phyloP scores from a whole-genome alignment of 345 rosid species.

The Citrus sp. region DNA sequence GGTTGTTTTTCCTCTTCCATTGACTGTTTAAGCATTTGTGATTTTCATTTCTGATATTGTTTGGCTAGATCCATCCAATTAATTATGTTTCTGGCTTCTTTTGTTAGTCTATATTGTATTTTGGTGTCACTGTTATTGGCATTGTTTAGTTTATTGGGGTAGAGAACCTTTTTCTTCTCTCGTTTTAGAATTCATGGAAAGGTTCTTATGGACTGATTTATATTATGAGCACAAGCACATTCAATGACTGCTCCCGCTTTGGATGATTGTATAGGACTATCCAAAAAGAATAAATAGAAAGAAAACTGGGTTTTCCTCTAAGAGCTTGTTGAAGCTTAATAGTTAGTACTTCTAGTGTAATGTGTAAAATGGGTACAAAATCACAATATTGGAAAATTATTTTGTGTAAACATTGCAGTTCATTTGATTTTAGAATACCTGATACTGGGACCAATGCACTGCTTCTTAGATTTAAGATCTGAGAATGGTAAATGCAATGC shows the following conservation, averaged over 20 bases:
- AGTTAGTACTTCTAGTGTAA: background rate
- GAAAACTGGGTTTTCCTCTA: background rate
- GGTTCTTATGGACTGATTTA: background rate
- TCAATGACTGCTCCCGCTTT: background rate
- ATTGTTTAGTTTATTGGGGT: background rate
- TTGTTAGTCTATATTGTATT: background rate
- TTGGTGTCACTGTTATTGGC: background rate
- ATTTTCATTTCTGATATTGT: constrained; percentile 12
- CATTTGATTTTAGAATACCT: background rate
- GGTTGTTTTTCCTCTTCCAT: constrained; percentile 29
- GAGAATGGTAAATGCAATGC: background rate
- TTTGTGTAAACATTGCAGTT: background rate
- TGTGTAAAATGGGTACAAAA: background rate
- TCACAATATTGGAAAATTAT: background rate
- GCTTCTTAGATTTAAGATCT: background rate
- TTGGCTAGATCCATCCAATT: background rate
- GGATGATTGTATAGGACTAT: background rate
- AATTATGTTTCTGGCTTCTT: background rate
- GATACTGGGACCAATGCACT: background rate
- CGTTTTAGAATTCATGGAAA: background rate
- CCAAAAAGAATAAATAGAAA: background rate
- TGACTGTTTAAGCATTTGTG: background rate
- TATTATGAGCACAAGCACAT: background rate
- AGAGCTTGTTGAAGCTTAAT: background rate
- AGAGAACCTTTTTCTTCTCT: background rate